A percentile compares a stretch with the other conserved stretches of the same genome.
phyloP scores from a whole-genome alignment of 306 rosid species.

The Betula pendula region DNA sequence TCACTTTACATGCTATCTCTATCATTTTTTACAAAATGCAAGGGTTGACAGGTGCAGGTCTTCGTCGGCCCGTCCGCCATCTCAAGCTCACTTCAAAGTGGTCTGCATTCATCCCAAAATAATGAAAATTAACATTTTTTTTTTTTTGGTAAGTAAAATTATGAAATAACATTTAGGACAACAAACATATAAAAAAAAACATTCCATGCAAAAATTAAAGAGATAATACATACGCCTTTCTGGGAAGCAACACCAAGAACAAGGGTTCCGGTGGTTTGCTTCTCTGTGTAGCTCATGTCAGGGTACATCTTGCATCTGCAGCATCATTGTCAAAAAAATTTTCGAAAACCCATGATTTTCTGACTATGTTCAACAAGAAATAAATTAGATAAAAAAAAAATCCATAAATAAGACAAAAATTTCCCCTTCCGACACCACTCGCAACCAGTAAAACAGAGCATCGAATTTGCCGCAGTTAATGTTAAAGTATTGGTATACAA shows the following conservation, averaged over 20 bases:
- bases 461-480: too few species aligned
- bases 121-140: too few species aligned
- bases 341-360: neutral
- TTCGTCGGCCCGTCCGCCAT: too few species aligned
- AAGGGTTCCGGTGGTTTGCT: constrained; percentile 37
- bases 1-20: constrained; percentile 14
- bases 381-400: neutral
- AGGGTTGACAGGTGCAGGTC: too few species aligned
- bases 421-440: too few species aligned
- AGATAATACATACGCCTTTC: constrained; percentile 30
- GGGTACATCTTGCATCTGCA: constrained; percentile 63
- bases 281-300: constrained; percentile 53
- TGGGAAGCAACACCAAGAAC: constrained; percentile 58
- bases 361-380: neutral
- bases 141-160: constrained; percentile 17
- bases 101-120: too few species aligned
- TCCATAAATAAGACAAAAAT: neutral
- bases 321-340: neutral
- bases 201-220: neutral
- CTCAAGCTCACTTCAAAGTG: too few species aligned
- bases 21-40: too few species aligned
- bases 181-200: neutral
- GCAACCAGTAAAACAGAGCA: neutral
- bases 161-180: neutral
- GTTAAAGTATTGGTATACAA: too few species aligned